Base-by-base conservation (phyloP, 2,329 filamentous ascomycete species). In the Cladosporium sp. region DNA sequence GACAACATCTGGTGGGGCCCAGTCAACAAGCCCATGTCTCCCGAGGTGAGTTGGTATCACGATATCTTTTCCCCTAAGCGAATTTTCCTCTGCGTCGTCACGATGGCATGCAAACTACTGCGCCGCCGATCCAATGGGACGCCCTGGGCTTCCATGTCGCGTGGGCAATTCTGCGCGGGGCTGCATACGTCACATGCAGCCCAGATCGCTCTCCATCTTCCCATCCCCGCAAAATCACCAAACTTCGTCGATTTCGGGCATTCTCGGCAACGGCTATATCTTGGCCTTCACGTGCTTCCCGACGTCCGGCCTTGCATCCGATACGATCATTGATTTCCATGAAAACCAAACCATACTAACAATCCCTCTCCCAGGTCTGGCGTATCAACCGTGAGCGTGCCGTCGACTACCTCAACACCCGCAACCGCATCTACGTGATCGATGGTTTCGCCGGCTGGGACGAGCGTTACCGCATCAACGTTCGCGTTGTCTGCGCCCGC, bases 341-440 rank as follows among this genome's bases (percentile, higher is more conserved):
- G 18, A 18, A 22, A 38, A 32, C 2, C 15, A n/a, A 30, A n/a
- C n/a, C n/a, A n/a, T n/a, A 40, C 45, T 48, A 36, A 48, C 45
- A 12, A 13, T 40, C 29, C 35, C 13, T 38, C 42, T 43, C 15
- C 4, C 52, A 98, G 93, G 92, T 97, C 71, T 98, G 93, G 93
- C 89, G 90, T 67, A 98, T 98, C 78, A 98, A 98, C 84, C 85
- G 93, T 64, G 93, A 98, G 74, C 91, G 93, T 78, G 93, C 93
- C 55, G 83, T 98, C 71, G 93, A 98, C 77, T 98, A 98, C 78
- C 84, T 98, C 64, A 98, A 98, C 83, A 98, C 93, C 58, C 83
- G 93, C 66, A 95, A 94, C 72, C 89, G 93, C 67, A 97, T 98
- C 77, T 98, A 98, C 73, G 93, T 98, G 59, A 80, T 98, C 59